Evolutionary conservation across 352 stramenopile genomes (phyloP).

Genomic region (Phytopythium helicoides): DNA sequence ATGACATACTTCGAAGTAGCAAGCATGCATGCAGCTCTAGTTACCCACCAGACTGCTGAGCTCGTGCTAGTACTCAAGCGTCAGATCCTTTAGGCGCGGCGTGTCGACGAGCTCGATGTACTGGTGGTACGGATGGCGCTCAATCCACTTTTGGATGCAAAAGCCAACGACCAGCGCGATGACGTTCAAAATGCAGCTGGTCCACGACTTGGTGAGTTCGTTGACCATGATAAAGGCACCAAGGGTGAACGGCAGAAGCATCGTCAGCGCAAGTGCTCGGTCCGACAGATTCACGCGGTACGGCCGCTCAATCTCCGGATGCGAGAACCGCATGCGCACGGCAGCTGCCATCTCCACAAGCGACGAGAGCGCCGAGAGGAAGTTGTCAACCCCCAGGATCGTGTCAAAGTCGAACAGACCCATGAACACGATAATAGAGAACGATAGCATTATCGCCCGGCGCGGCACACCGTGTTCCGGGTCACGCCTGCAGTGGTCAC

Average conservation of each 20-base stretch:
- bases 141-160: slow-evolving; percentile 60
- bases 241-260: slow-evolving; percentile 58
- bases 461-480: slow-evolving; percentile 52
- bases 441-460: slow-evolving; percentile 82
- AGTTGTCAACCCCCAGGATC: slow-evolving; percentile 92
- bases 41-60: not conserved
- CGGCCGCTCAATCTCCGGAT: slow-evolving; percentile 66
- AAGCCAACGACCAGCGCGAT: slow-evolving; percentile 46
- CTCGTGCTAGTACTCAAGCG: slow-evolving; percentile 37
- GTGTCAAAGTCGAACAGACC: slow-evolving; percentile 86
- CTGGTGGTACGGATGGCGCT: slow-evolving; percentile 60
- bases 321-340: slow-evolving; percentile 83
- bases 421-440: slow-evolving; percentile 86
- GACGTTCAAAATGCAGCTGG: slow-evolving; percentile 52
- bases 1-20: no score
- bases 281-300: slow-evolving; percentile 77
- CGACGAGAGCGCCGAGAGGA: slow-evolving; percentile 88
- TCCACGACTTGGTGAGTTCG: slow-evolving; percentile 57
- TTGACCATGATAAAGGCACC: slow-evolving; percentile 64
- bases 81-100: slow-evolving; percentile 37
- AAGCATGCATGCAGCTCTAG: not conserved
- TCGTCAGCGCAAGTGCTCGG: slow-evolving; percentile 30
- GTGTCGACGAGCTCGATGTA: slow-evolving; percentile 45
- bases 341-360: slow-evolving; percentile 92
- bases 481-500: slow-evolving; percentile 27